These are phyloP conservation scores for Ogataea hybrid DNA, from an alignment of 1,139 yeast species.

Conservation along the genomic window DNA sequence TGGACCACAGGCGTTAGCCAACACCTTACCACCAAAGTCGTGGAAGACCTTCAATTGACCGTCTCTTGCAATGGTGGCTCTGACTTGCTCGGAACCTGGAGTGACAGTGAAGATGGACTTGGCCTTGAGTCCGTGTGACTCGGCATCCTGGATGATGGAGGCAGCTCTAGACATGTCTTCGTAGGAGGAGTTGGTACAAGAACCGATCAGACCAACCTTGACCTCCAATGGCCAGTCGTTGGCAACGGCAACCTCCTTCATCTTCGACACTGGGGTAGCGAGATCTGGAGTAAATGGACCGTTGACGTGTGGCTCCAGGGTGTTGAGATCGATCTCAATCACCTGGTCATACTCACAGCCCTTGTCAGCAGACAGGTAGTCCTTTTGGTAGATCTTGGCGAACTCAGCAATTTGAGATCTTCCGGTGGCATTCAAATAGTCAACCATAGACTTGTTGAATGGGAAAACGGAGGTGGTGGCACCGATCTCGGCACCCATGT, in stretches of 20 bases:
- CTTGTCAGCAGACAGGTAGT: conserved; percentile 84
- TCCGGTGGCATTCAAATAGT: conserved; percentile 85
- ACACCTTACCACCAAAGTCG: conserved; percentile 91
- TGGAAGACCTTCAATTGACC: conserved; percentile 89
- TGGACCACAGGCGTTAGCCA: conserved; percentile 99
- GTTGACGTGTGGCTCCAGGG: conserved; percentile 95
- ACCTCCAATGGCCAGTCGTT: conserved; percentile 95
- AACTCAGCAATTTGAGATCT: conserved; percentile 82
- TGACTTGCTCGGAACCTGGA: conserved; percentile 99
- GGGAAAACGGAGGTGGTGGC: conserved; percentile 99
- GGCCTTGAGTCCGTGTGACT: conserved; percentile 83
- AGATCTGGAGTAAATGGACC: conserved; percentile 99
- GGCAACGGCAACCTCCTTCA: conserved; percentile 83
- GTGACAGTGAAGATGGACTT: conserved; percentile 91
- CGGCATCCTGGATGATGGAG: conserved; percentile 89
- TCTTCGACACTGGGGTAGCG: conserved; percentile 94
- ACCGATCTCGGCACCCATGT: conserved; percentile 99
- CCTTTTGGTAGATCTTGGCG: conserved; percentile 72
- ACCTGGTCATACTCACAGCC: conserved; percentile 96
- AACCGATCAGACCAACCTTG: conserved; percentile 95
- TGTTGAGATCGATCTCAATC: conserved; percentile 90
- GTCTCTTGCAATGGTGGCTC: conserved; percentile 98
- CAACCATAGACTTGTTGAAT: conserved; percentile 86
- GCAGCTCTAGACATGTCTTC: conserved; percentile 99
- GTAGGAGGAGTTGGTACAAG: conserved; percentile 98